Base-by-base conservation (phyloP, 1,139 yeast species). In the Saccharomyces hybrid region DNA sequence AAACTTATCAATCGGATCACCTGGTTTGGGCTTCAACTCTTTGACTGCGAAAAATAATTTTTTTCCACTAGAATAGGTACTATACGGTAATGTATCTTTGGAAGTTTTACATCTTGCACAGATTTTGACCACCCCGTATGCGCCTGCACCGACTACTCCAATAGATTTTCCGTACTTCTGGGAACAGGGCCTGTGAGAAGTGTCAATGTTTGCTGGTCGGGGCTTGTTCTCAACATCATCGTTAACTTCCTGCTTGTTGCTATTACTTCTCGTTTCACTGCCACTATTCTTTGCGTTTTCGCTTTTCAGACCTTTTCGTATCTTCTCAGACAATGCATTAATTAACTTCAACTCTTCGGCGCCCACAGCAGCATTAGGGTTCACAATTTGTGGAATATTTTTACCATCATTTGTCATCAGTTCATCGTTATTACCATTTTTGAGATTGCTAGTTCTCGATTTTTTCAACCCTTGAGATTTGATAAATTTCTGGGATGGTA, bases 81-180 rank as follows among this genome's bases (percentile, higher is more conserved):
- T 60, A 38, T 57, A 57, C 28, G 64, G 63, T 23, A 54, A 50
- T 11, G 50, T 64, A 49, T 73, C 74, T 50, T 70, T 73, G 38
- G 57, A 44, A 3, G 57, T 56, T 63, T 71, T 50, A 63, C 71
- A 44, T 73, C 75, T 34, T 75, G 77, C 53, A 78, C 81, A 55
- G 75, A 79, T 73, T 69, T 83, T 80, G 30, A 85, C 88, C 1
- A 82, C 74, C 42, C 91, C 91, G 66, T 83, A 84, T 0, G 88
- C 76, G 3, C 90, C 91, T 57, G 79, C 80, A 2, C 91, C 91
- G 41, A 84, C 78, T 8, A 83, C 76, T n/a, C 84, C 85, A 54
- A 76, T 76, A 26, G 83, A 78, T 51, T 77, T 76, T 6, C 91
- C 91, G 63, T 84, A 85, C 59, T 83, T 78, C 31, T 79, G 79